These are phyloP conservation scores for Penicillium coprophilum DNA, from an alignment of 495 filamentous ascomycete genomes.

Conservation along the genomic window DNA sequence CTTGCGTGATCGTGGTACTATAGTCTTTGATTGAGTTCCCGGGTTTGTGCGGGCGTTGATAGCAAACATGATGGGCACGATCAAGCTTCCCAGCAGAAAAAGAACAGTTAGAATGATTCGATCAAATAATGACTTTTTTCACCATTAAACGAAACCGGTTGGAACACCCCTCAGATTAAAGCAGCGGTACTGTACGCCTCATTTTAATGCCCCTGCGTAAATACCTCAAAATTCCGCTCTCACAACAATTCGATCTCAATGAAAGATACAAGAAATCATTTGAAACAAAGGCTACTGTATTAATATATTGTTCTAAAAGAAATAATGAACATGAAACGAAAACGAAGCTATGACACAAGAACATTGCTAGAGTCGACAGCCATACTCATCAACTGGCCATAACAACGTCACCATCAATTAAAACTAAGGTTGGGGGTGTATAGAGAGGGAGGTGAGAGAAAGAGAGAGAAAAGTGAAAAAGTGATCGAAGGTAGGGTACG, in stretches of 20 bases:
- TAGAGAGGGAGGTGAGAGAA: neutral
- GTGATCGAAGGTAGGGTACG: neutral
- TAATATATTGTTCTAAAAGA: no score
- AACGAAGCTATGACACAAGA: no score
- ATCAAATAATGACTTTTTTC: slow-evolving; percentile 6
- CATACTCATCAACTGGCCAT: neutral
- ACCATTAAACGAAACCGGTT: slow-evolving; percentile 7
- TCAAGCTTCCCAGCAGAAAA: slow-evolving; percentile 10
- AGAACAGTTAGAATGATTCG: slow-evolving; percentile 3
- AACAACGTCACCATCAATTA: neutral
- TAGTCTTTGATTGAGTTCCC: slow-evolving; percentile 2
- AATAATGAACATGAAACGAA: no score
- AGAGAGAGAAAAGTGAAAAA: neutral
- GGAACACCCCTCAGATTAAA: slow-evolving; percentile 7
- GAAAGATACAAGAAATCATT: neutral
- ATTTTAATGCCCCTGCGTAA: slow-evolving; percentile 10
- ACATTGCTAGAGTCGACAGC: neutral
- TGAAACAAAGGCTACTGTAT: neutral
- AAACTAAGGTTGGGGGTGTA: neutral
- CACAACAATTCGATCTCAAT: neutral
- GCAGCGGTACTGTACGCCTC: slow-evolving; percentile 3
- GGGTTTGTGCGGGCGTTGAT: slow-evolving; percentile 3
- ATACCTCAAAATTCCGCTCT: slow-evolving; percentile 3
- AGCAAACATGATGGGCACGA: slow-evolving; percentile 9
- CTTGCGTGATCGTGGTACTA: no score